Evolutionary conservation across 371 early-diverging fungal genomes (phyloP), one percentile per base, ranked within the genome.

Genomic region (Dinochytrium kinnereticum): DNA sequence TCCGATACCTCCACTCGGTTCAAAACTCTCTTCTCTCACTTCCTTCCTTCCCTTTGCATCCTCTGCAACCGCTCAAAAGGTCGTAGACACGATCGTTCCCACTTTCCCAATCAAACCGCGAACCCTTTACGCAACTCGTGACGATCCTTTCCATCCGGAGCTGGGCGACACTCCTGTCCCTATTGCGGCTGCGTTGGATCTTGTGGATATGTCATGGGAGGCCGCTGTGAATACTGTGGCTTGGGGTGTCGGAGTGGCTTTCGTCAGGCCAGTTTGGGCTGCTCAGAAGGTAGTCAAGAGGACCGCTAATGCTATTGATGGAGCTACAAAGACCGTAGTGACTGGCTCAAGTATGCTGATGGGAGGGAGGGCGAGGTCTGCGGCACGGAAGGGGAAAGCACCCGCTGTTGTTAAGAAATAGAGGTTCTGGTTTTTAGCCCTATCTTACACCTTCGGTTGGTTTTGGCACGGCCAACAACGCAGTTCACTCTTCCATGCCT

Each of bases 241-340:
- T 57, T 75, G 76, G 76, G 59, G 57, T n/a, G 39, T 71, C 38
- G 76, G 71, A 13, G 71, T 71, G 13, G 44, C 50, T 5, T 33
- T 39, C 10, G 71, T 75, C 3, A 64, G 44, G 40, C 76, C 76
- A 1, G 57, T 53, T 5, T 5, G 28, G 38, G 17, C 13, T 5
- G 65, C 70, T 24, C n/a, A 21, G 37, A 55, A 57, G 59, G 49
- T 17, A 31, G 76, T 75, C 13, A 34, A 26, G 7, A 15, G 10
- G 7, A 28, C 61, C 38, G 59, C 30, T 17, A 39, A 38, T 13
- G 76, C 37, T 0, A 57, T 59, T 5, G 21, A 59, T 34, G 57
- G 50, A 1, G 59, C 59, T 19, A 38, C 21, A 38, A 66, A 75
- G 49, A 64, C 40, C 53, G 68, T 59, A 24, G 38, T 3, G 57